These are phyloP conservation scores for Tricharina praecox DNA, from an alignment of 495 filamentous ascomycete genomes.

Conservation along the genomic window DNA sequence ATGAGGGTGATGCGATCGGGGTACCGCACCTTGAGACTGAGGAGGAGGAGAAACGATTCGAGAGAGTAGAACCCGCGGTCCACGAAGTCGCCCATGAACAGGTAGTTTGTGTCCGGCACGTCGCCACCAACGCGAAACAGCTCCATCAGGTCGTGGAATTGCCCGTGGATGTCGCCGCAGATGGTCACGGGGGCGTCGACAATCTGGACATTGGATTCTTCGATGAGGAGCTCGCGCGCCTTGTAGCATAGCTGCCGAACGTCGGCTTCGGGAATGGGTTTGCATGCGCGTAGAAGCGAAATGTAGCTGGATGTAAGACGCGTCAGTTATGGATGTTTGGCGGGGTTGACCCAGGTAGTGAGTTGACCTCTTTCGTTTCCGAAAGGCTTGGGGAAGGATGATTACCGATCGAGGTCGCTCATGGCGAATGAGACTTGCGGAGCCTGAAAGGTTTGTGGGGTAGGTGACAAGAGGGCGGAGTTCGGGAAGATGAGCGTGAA, in stretches of 20 bases:
- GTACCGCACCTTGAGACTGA: constrained; percentile 93
- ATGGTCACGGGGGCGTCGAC: constrained; percentile 96
- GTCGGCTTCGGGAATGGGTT: constrained; percentile 85
- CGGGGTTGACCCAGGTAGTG: too few species aligned
- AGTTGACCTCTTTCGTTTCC: too few species aligned
- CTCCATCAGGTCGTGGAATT: constrained; percentile 98
- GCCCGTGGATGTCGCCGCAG: constrained; percentile 96
- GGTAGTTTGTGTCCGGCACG: constrained; percentile 92
- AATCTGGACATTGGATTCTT: constrained; percentile 94
- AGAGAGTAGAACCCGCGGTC: constrained; percentile 96
- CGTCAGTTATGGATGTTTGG: constrained; percentile 5
- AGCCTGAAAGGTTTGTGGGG: neutral
- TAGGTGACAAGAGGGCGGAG: neutral
- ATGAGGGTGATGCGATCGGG: constrained; percentile 95
- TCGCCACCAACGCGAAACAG: constrained; percentile 90
- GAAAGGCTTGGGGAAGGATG: neutral
- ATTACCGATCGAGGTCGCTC: constrained; percentile 75
- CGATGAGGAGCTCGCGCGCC: constrained; percentile 86
- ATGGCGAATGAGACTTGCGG: constrained; percentile 35
- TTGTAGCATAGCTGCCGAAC: constrained; percentile 97
- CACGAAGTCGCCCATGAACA: constrained; percentile 98
- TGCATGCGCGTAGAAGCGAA: constrained; percentile 80
- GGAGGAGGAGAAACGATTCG: constrained; percentile 84
- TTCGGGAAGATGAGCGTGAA: too few species aligned
- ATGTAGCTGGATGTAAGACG: constrained; percentile 51